Conservation (phyloP, 2,329 filamentous ascomycete genomes). For the Aspergillus udagawae region DNA sequence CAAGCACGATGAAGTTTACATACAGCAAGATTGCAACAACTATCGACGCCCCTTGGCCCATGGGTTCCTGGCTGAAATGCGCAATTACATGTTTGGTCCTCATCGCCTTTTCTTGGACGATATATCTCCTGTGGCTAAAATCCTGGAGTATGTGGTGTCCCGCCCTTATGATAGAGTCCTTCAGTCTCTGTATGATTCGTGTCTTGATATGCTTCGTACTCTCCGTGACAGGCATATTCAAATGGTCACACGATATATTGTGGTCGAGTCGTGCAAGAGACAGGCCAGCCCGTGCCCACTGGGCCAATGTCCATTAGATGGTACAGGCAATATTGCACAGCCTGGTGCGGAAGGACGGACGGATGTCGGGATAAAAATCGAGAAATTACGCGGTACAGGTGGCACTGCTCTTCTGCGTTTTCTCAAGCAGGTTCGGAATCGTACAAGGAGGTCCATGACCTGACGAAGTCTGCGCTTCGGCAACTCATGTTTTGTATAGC, state of each 20-base stretch:
- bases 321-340: conserved; percentile 22
- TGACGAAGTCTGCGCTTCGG: no score
- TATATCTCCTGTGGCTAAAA: conserved; percentile 75
- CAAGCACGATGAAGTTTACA: no score
- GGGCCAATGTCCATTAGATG: conserved; percentile 50
- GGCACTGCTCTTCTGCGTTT: conserved; percentile 93
- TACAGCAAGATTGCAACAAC: no score
- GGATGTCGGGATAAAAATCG: conserved; percentile 36
- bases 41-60: conserved; percentile 58
- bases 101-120: conserved; percentile 86
- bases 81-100: conserved; percentile 90
- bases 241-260: conserved; percentile 95
- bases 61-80: conserved; percentile 97
- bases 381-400: conserved; percentile 79
- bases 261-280: conserved; percentile 72
- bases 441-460: no score
- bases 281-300: conserved; percentile 56
- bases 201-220: conserved; percentile 70
- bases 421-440: conserved; percentile 89
- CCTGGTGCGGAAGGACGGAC: conserved; percentile 48
- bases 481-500: no score
- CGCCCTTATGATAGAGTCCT: conserved; percentile 61
- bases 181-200: conserved; percentile 84
- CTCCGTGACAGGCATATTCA: conserved; percentile 94
- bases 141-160: conserved; percentile 75